phyloP scores from a whole-genome alignment of 768 basidiomycete genomes.

The Leccinum subgranulosum region DNA sequence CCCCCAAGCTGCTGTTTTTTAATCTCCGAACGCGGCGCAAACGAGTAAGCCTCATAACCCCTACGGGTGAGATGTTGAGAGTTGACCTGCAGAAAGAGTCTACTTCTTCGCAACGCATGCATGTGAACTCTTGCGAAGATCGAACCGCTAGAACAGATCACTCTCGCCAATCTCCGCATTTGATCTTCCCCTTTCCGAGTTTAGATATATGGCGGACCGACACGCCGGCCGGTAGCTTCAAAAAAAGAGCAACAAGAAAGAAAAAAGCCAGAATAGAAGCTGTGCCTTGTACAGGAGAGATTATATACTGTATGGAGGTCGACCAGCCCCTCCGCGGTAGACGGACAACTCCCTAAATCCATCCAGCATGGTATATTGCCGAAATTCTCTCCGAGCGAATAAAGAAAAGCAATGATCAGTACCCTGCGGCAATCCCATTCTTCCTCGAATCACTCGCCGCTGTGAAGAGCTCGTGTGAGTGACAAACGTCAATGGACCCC shows the following conservation, averaged over 20 bases:
- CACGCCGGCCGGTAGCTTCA: background rate
- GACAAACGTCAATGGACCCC: background rate
- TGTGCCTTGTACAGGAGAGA: background rate
- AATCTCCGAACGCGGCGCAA: background rate
- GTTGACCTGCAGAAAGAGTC: background rate
- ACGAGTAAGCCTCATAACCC: background rate
- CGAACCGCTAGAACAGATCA: background rate
- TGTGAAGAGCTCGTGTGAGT: constrained; percentile 23
- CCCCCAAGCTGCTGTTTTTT: background rate
- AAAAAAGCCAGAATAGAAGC: background rate
- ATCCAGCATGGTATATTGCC: background rate
- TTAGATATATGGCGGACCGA: background rate
- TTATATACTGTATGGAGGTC: background rate
- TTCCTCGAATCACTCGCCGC: constrained; percentile 92
- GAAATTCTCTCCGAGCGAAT: background rate
- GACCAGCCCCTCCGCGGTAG: background rate
- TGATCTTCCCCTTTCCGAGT: background rate
- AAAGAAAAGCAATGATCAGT: constrained; percentile 37
- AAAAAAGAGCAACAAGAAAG: background rate
- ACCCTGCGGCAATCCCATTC: constrained; percentile 88
- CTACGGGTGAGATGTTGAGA: background rate
- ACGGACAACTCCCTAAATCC: background rate
- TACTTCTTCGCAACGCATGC: background rate
- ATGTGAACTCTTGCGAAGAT: background rate
- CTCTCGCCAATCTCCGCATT: background rate